phyloP scores from a whole-genome alignment of 345 rosid genomes.

The Garcia nutans region DNA sequence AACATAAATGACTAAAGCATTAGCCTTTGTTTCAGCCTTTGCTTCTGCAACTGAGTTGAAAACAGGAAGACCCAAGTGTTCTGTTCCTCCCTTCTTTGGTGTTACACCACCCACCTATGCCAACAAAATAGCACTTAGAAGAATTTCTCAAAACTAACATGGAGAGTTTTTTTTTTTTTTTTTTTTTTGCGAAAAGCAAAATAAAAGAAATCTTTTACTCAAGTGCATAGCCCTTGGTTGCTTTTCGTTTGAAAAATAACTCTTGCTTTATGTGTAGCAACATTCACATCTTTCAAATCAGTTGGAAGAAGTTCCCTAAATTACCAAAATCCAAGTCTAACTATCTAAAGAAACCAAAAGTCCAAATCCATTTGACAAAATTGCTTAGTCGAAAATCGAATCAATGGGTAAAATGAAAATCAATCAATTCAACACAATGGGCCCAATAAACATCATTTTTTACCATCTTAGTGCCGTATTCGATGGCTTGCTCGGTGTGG shows the following conservation, averaged over 20 bases:
- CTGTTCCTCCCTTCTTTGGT: constrained; percentile 97
- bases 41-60: constrained; percentile 95
- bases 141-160: not conserved
- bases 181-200: not conserved
- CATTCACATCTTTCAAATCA: too few relatives aligned
- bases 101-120: constrained; percentile 93
- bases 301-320: not conserved
- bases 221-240: not conserved
- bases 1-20: constrained; percentile 91
- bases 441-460: too few relatives aligned
- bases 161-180: too few relatives aligned
- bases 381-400: not conserved
- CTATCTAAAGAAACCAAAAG: too few relatives aligned
- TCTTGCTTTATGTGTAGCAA: not conserved
- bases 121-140: not conserved
- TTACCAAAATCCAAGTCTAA: not conserved
- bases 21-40: constrained; percentile 87
- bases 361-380: too few relatives aligned
- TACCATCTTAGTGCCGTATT: constrained; percentile 97
- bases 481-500: constrained; percentile 97
- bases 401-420: too few relatives aligned
- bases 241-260: not conserved
- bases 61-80: constrained; percentile 93
- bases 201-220: not conserved
- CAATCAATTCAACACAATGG: too few relatives aligned